Conservation (phyloP, 495 filamentous ascomycete genomes). For the Mytilinidion resinicola region DNA sequence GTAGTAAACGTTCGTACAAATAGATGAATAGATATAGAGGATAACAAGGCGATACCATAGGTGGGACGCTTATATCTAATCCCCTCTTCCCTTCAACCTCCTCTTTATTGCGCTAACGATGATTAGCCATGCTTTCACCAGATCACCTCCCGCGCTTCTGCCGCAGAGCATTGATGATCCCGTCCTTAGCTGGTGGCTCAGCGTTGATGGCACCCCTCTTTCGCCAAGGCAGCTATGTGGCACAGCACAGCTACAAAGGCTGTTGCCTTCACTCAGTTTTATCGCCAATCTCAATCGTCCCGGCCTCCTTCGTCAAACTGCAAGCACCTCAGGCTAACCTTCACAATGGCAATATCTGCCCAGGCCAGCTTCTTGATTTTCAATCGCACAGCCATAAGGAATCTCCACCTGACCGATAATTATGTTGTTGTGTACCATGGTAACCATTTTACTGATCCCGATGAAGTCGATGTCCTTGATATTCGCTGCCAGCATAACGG, state of each 20-base stretch:
- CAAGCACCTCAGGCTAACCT: background rate
- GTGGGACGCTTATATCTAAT: too few species aligned
- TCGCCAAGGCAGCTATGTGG: background rate
- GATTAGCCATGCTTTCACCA: too few species aligned
- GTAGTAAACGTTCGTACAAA: too few species aligned
- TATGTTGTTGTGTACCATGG: background rate
- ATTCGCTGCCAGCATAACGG: background rate
- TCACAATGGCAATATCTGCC: background rate
- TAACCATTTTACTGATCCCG: background rate
- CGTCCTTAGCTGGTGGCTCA: too few species aligned
- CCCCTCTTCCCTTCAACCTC: too few species aligned
- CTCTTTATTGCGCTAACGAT: too few species aligned
- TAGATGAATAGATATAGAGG: too few species aligned
- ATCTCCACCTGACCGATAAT: slow-evolving; percentile 1
- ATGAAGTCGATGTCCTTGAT: slow-evolving; percentile 1
- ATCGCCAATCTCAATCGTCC: background rate
- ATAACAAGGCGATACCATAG: too few species aligned
- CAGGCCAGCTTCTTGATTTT: background rate
- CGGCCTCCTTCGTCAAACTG: background rate
- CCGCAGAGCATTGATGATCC: too few species aligned
- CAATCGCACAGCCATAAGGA: background rate
- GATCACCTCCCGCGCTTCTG: too few species aligned
- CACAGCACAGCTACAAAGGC: background rate
- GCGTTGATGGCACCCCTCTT: background rate
- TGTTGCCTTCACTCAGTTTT: background rate